These are phyloP conservation scores for Hibiscus mutabilis DNA, from an alignment of 345 rosid species.

Conservation along the genomic window DNA sequence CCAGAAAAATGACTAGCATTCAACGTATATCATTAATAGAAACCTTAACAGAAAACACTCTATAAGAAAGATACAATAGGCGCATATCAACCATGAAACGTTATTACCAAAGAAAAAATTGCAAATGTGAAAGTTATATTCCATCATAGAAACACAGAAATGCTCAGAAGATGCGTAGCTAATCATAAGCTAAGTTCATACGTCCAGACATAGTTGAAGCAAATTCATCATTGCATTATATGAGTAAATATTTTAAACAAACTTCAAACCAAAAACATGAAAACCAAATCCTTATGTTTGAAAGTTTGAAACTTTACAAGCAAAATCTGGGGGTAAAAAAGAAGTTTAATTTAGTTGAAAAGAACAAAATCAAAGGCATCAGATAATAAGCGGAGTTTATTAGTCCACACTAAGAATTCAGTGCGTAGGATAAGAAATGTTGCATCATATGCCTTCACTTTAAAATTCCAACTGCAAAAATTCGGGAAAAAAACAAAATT, in stretches of 20 bases:
- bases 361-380: slow-evolving; percentile 30
- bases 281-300: not conserved
- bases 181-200: slow-evolving; percentile 43
- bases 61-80: no score
- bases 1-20: no score
- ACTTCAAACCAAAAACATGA: not conserved
- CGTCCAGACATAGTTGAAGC: slow-evolving; percentile 58
- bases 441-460: slow-evolving; percentile 48
- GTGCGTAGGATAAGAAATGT: slow-evolving; percentile 42
- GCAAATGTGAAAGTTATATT: not conserved
- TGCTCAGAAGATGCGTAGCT: slow-evolving; percentile 47
- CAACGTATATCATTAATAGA: no score
- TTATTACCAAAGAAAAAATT: no score
- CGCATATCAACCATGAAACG: no score
- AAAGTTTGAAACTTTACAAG: no score
- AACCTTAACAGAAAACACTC: no score
- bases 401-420: slow-evolving; percentile 38
- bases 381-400: slow-evolving; percentile 46
- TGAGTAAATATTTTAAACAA: not conserved
- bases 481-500: not conserved
- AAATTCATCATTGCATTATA: slow-evolving; percentile 42
- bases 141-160: not conserved
- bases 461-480: not conserved
- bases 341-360: no score
- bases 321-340: no score